phyloP scores from a whole-genome alignment of 768 basidiomycete species.

The Mrakia frigida region DNA sequence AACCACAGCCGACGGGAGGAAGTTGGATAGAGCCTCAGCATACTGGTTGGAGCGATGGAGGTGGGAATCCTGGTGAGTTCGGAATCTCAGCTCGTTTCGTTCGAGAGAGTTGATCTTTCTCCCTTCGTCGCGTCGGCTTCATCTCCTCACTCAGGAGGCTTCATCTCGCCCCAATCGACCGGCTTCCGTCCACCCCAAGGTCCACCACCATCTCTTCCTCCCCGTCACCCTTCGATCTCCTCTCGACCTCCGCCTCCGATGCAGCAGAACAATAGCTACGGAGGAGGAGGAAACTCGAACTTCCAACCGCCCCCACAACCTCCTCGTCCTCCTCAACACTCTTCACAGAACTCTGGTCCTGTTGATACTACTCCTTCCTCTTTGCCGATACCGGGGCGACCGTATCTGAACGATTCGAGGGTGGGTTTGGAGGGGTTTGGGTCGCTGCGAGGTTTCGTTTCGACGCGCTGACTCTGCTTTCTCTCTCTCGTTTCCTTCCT shows the following conservation, averaged over 20 bases:
- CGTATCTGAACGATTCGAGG: conserved; percentile 13
- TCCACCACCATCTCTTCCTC: conserved; percentile 5
- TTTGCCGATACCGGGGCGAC: conserved; percentile 19
- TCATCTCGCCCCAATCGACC: neutral
- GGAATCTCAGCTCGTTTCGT: neutral
- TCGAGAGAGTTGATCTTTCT: neutral
- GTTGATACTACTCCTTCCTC: neutral
- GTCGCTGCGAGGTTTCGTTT: neutral
- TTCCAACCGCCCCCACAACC: neutral
- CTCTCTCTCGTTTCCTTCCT: neutral
- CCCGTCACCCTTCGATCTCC: neutral
- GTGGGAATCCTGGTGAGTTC: conserved; percentile 17
- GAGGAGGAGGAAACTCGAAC: neutral
- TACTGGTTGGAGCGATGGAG: conserved; percentile 15
- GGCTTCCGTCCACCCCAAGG: neutral
- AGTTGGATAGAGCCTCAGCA: conserved; percentile 10
- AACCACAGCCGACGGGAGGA: neutral
- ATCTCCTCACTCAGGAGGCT: neutral
- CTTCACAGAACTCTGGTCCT: neutral
- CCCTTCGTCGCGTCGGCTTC: neutral
- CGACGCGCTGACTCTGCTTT: neutral
- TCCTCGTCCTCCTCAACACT: neutral
- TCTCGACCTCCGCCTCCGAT: neutral
- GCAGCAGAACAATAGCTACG: conserved; percentile 1
- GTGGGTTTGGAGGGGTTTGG: neutral